phyloP scores from a whole-genome alignment of 2,329 filamentous ascomycete species.

The Furcasterigmium sp. region DNA sequence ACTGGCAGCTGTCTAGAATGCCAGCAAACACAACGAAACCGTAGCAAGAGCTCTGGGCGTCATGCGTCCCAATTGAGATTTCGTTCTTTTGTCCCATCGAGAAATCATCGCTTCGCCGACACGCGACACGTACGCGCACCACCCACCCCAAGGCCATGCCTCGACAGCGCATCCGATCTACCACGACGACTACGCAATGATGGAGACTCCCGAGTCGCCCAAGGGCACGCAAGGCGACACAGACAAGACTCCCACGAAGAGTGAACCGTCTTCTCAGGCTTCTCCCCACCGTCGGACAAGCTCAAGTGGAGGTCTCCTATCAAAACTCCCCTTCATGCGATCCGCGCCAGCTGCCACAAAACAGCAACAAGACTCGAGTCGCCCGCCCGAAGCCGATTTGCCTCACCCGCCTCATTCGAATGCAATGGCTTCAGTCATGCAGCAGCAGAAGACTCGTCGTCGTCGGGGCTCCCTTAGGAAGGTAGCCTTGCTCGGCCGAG shows the following conservation, averaged over 20 bases:
- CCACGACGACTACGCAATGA: no score
- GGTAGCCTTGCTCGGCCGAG: constrained; percentile 74
- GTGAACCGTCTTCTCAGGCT: neutral
- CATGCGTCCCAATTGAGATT: no score
- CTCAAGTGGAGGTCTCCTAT: constrained; percentile 60
- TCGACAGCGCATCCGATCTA: no score
- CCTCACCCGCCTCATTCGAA: constrained; percentile 16
- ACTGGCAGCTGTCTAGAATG: no score
- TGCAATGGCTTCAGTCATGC: constrained; percentile 23
- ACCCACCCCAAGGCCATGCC: no score
- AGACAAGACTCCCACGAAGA: neutral
- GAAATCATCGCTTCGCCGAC: no score
- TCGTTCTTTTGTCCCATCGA: no score
- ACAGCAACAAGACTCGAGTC: constrained; percentile 13
- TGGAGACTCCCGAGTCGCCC: neutral
- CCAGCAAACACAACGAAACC: no score
- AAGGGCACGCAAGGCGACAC: neutral
- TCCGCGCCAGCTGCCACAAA: constrained; percentile 22
- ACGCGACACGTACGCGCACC: no score
- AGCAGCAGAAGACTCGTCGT: constrained; percentile 52
- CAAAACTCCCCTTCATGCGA: constrained; percentile 65
- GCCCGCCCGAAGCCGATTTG: constrained; percentile 2
- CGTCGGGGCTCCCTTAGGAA: constrained; percentile 84
- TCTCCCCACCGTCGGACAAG: constrained; percentile 36
- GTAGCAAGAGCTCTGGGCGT: no score